Evolutionary conservation across 129 eudicot genomes (phyloP).

Genomic region (Artemisia tridentata): DNA sequence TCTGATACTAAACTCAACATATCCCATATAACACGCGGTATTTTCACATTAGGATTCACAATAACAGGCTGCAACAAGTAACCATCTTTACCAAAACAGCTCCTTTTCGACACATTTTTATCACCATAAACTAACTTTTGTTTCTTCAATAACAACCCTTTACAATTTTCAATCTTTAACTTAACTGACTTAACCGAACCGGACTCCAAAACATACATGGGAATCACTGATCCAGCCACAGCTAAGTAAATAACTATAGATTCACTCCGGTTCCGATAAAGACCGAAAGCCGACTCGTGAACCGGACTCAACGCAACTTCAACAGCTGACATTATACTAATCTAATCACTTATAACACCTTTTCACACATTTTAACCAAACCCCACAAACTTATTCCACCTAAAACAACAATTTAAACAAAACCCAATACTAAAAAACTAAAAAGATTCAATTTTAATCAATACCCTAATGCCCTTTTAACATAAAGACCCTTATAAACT

Average conservation of each 20-base stretch:
- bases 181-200: conserved; percentile 76
- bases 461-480: conserved; percentile 31
- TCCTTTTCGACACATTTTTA: conserved; percentile 55
- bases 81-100: conserved; percentile 56
- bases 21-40: conserved; percentile 28
- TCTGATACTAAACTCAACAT: conserved; percentile 44
- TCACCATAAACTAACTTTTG: conserved; percentile 70
- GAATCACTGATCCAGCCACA: conserved; percentile 64
- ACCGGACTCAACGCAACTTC: conserved; percentile 63
- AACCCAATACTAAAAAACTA: conserved; percentile 3
- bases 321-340: conserved; percentile 54
- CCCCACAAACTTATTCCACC: background rate
- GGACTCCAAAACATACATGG: conserved; percentile 73
- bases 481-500: conserved; percentile 18
- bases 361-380: conserved; percentile 25
- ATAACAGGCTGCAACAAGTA: conserved; percentile 47
- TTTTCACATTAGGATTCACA: conserved; percentile 39
- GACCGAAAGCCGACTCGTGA: conserved; percentile 33
- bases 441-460: background rate
- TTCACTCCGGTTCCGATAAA: conserved; percentile 32
- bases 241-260: conserved; percentile 47
- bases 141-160: conserved; percentile 68
- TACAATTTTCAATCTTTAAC: conserved; percentile 72
- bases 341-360: conserved; percentile 23
- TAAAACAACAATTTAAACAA: conserved; percentile 1